These are phyloP conservation scores for Chytridium lagenaria DNA, from an alignment of 371 early-diverging fungal genomes.

Conservation along the genomic window DNA sequence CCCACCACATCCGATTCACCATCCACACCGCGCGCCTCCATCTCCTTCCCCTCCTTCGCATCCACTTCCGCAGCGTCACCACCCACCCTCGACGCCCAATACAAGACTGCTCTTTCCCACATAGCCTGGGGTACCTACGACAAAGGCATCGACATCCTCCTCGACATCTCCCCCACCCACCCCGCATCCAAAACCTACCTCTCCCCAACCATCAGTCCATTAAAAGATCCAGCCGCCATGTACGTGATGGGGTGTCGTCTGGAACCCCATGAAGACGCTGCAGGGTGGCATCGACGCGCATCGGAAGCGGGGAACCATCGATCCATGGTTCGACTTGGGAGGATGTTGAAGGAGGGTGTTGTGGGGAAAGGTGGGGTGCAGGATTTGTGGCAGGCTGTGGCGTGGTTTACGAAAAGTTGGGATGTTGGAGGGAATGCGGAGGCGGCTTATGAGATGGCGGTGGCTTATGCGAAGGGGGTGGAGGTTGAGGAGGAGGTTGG, in stretches of 20 bases:
- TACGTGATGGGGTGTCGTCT: background rate
- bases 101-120: background rate
- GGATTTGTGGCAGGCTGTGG: conserved; percentile 25
- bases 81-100: background rate
- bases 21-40: background rate
- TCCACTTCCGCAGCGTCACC: conserved; percentile 1
- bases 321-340: background rate
- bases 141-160: conserved; percentile 1
- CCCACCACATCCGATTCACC: background rate
- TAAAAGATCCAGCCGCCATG: conserved; percentile 12
- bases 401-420: conserved; percentile 14
- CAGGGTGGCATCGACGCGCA: background rate
- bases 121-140: conserved; percentile 20
- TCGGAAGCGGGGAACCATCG: conserved; percentile 14
- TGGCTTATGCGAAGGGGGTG: conserved; percentile 17
- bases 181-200: background rate
- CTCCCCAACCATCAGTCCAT: background rate
- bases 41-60: background rate
- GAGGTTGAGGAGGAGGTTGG: conserved; percentile 2
- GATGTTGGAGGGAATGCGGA: conserved; percentile 25
- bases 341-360: background rate
- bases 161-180: background rate
- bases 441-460: conserved; percentile 24
- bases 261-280: background rate
- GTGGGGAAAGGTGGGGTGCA: background rate